Evolutionary conservation across 148 eudicot genomes (phyloP).

Genomic region (Cornus kousa): DNA sequence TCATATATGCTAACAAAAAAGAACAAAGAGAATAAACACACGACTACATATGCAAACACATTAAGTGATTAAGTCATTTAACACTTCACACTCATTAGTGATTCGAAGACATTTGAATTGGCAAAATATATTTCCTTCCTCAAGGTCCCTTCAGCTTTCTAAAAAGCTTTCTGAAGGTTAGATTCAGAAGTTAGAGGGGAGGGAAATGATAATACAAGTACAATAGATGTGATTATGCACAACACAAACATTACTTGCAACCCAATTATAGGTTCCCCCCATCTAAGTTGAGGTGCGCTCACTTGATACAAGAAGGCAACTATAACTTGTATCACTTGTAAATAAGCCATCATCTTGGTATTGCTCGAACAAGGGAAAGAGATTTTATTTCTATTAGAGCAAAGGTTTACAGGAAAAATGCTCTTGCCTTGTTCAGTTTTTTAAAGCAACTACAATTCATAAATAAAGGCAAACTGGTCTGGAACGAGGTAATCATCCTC

Average conservation of each 20-base stretch:
- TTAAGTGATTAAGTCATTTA: background rate
- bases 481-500: too few relatives aligned
- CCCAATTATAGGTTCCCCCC: too few relatives aligned
- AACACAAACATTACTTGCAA: too few relatives aligned
- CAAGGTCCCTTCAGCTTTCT: background rate
- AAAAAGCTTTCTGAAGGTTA: too few relatives aligned
- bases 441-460: too few relatives aligned
- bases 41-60: background rate
- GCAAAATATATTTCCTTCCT: too few relatives aligned
- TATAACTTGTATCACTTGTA: background rate
- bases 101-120: background rate
- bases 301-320: conserved; percentile 10
- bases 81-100: background rate
- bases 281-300: background rate
- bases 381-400: background rate
- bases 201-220: background rate
- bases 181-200: background rate
- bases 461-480: too few relatives aligned
- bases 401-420: too few relatives aligned
- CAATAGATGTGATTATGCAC: too few relatives aligned
- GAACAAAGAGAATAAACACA: background rate
- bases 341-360: background rate
- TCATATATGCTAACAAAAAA: background rate
- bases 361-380: background rate
- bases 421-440: too few relatives aligned